A percentile compares a stretch with the other conserved stretches of the same genome.
Conservation (phyloP, 2,329 filamentous ascomycete genomes). For the Calonectria honghensis region DNA sequence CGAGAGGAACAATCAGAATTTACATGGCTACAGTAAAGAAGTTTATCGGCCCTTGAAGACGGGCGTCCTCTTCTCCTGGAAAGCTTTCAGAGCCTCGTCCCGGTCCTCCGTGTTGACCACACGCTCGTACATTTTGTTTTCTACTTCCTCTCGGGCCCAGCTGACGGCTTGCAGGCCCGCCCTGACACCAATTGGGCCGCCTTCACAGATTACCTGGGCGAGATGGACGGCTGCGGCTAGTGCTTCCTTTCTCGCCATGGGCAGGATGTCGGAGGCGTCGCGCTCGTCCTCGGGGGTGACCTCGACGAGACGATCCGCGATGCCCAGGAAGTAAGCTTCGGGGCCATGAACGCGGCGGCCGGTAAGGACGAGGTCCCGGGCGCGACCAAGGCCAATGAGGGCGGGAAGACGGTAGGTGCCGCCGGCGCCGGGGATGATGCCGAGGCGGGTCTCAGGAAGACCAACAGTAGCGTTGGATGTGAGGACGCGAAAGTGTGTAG, state of each 20-base stretch:
- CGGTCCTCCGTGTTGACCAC: constrained; percentile 91
- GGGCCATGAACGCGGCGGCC: constrained; percentile 88
- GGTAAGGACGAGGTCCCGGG: constrained; percentile 93
- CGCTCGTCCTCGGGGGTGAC: constrained; percentile 76
- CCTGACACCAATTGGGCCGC: constrained; percentile 88
- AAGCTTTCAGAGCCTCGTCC: constrained; percentile 90
- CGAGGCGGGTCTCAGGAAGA: constrained; percentile 92
- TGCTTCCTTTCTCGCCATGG: constrained; percentile 78
- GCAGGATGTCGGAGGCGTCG: constrained; percentile 66
- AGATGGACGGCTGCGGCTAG: constrained; percentile 85
- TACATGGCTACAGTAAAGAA: neutral
- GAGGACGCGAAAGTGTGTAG: constrained; percentile 92
- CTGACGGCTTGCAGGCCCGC: constrained; percentile 87
- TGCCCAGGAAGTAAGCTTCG: constrained; percentile 93
- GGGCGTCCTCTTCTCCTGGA: constrained; percentile 79
- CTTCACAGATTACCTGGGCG: constrained; percentile 90
- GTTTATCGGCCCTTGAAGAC: constrained; percentile 73
- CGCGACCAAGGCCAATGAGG: constrained; percentile 86
- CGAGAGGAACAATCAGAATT: neutral
- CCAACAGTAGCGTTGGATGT: constrained; percentile 85
- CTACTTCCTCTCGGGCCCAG: constrained; percentile 83
- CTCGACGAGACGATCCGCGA: constrained; percentile 93
- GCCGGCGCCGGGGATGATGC: constrained; percentile 95
- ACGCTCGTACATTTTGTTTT: constrained; percentile 89
- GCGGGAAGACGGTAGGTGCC: constrained; percentile 91